Conservation (phyloP, 306 rosid species). For the Bauhinia variegata region DNA sequence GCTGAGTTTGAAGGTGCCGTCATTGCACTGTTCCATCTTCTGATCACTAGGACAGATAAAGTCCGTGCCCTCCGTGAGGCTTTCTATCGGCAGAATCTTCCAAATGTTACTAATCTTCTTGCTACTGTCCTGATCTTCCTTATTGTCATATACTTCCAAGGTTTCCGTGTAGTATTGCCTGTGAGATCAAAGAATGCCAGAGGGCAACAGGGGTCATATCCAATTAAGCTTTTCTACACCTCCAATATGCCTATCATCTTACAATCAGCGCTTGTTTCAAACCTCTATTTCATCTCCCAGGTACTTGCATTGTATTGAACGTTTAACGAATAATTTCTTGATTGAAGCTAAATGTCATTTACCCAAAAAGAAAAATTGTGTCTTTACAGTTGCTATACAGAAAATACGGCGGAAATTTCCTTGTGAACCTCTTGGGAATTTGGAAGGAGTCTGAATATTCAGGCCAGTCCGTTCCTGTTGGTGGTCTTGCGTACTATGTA, state of each 20-base stretch:
- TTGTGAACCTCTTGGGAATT: constrained; percentile 59
- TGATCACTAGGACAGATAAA: constrained; percentile 57
- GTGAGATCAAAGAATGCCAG: constrained; percentile 65
- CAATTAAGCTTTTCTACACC: constrained; percentile 57
- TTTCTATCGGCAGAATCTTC: constrained; percentile 64
- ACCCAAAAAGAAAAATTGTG: no score
- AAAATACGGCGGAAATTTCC: constrained; percentile 56
- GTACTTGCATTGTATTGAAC: constrained; percentile 18
- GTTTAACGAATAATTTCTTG: no score
- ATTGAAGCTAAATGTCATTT: neutral
- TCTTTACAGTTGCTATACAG: constrained; percentile 52
- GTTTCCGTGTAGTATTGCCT: constrained; percentile 65
- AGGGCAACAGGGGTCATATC: constrained; percentile 40
- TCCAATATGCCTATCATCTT: constrained; percentile 71
- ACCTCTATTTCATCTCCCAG: constrained; percentile 67
- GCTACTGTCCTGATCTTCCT: constrained; percentile 41
- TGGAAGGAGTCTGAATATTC: constrained; percentile 69
- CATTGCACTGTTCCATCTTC: constrained; percentile 58
- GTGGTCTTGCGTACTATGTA: constrained; percentile 63
- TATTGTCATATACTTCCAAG: constrained; percentile 59
- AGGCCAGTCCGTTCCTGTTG: constrained; percentile 55
- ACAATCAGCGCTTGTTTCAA: constrained; percentile 63
- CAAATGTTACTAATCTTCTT: constrained; percentile 60
- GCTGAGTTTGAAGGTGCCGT: constrained; percentile 66
- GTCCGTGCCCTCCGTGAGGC: constrained; percentile 62